A percentile compares a stretch with the other conserved stretches of the same genome.
Evolutionary conservation across 257 asterid species (phyloP).

Genomic region (Ajuga chamaepitys): DNA sequence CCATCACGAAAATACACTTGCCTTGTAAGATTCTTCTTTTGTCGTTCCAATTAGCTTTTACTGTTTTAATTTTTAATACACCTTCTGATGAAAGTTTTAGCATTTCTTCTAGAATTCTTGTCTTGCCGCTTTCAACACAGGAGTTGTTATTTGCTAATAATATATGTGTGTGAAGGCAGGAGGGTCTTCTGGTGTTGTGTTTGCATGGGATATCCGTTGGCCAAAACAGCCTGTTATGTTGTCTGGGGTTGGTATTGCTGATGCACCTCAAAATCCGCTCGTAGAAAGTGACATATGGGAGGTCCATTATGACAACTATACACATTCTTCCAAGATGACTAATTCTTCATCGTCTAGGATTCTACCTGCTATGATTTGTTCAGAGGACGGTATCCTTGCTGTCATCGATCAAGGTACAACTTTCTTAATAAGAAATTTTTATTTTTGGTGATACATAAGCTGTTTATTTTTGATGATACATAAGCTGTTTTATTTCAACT

Average conservation of each 20-base stretch:
- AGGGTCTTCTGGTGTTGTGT: slow-evolving; percentile 87
- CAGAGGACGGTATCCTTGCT: slow-evolving; percentile 93
- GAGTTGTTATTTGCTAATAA: slow-evolving; percentile 12
- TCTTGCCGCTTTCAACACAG: not conserved
- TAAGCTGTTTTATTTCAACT: slow-evolving; percentile 12
- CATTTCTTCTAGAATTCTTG: not conserved
- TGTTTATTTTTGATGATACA: not conserved
- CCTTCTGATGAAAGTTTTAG: too few relatives aligned
- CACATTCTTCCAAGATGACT: slow-evolving; percentile 47
- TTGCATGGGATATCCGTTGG: slow-evolving; percentile 94
- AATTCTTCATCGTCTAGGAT: slow-evolving; percentile 53
- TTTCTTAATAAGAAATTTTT: not conserved
- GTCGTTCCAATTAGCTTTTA: not conserved
- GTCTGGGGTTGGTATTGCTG: slow-evolving; percentile 42
- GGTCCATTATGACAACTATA: slow-evolving; percentile 75
- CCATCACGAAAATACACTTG: slow-evolving; percentile 87
- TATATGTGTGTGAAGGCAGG: slow-evolving; percentile 66
- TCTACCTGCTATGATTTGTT: slow-evolving; percentile 90
- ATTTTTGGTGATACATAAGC: not conserved
- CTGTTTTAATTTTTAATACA: not conserved
- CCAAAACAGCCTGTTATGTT: slow-evolving; percentile 65
- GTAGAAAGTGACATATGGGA: slow-evolving; percentile 92
- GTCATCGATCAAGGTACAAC: slow-evolving; percentile 68
- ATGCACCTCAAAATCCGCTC: slow-evolving; percentile 33
- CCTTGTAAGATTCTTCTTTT: slow-evolving; percentile 54